Percentiles rank a stretch among this genome's conserved stretches.
Conservation (phyloP, 495 filamentous ascomycete species). For the Bathelium albidoporum region DNA sequence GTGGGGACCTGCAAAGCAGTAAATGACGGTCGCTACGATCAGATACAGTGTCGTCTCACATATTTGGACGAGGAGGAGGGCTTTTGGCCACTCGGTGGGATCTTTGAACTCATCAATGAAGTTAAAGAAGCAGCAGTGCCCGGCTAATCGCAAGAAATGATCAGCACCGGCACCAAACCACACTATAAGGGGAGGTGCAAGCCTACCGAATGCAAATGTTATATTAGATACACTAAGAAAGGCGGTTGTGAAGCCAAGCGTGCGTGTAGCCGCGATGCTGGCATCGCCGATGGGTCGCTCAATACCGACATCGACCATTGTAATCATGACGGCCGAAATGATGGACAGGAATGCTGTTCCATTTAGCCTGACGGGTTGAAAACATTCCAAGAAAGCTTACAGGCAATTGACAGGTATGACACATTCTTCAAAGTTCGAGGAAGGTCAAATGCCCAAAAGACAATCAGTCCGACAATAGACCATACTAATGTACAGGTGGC, state of each 20-base stretch:
- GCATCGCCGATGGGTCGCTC: slow-evolving; percentile 26
- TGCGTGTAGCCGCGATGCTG: slow-evolving; percentile 8
- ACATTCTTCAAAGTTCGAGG: slow-evolving; percentile 54
- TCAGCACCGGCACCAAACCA: slow-evolving; percentile 50
- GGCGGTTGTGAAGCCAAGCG: not conserved
- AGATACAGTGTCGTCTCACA: slow-evolving; percentile 45
- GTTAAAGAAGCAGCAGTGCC: slow-evolving; percentile 15
- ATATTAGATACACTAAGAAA: not conserved
- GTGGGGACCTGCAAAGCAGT: slow-evolving; percentile 58
- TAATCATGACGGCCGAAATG: slow-evolving; percentile 51
- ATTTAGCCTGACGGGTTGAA: slow-evolving; percentile 8
- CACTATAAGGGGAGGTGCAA: slow-evolving; percentile 41
- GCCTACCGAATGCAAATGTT: slow-evolving; percentile 1
- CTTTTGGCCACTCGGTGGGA: slow-evolving; percentile 11
- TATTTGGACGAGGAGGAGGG: slow-evolving; percentile 12
- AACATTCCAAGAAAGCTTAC: slow-evolving; percentile 33
- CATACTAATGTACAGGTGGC: slow-evolving; percentile 60
- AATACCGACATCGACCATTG: slow-evolving; percentile 46
- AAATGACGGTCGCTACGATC: slow-evolving; percentile 56
- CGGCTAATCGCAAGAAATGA: slow-evolving; percentile 37
- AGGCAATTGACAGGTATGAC: slow-evolving; percentile 51
- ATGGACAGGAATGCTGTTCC: slow-evolving; percentile 55
- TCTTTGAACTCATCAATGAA: slow-evolving; percentile 18
- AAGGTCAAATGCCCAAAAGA: slow-evolving; percentile 52
- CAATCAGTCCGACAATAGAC: slow-evolving; percentile 49